Base-by-base conservation (phyloP, 805 yeast species). In the Candida andamanensis region DNA sequence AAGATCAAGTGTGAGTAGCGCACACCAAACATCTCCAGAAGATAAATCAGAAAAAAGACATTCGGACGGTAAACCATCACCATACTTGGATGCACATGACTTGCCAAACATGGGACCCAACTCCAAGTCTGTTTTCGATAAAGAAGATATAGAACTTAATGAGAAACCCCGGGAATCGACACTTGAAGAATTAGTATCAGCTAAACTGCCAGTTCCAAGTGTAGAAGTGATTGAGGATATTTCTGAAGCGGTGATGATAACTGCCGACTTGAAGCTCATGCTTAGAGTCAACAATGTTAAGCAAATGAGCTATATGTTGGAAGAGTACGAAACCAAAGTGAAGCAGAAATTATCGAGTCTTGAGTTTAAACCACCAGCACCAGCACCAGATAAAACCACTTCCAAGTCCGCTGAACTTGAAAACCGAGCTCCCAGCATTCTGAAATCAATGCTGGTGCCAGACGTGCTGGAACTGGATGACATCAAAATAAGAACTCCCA, bases 241-340 rank as follows among this genome's bases (percentile, higher is more conserved):
- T 26, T 75, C 73, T 45, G 85, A 83, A 41, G 59, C 74, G 4
- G 78, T 81, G 1, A 73, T 78, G 0, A 51, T 79, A 26, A 75
- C 75, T 0, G 72, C 78, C 38, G 90, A 83, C 47, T 62, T 77
- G 56, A 77, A 78, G 44, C 53, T 83, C 37, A 68, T 80, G 67
- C 46, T 78, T 28, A 58, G 83, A 33, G 68, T 79, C 0, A 52
- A 67, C 37, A 77, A 78, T 47, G 76, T 67, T 1, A 52, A 72
- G 29, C 74, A 72, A 32, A 72, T 76, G 72, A 54, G 71, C 11
- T 50, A 51, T 16, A 53, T 58, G 10, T 49, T 70, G 24, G 46
- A 41, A n/a, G 41, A 50, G 19, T 63, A 59, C 29, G 57, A 52
- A 22, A 32, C 30, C 10, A 60, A 60, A 5, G 38, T 58, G 20